A percentile compares a stretch with the other conserved stretches of the same genome.
phyloP scores from a whole-genome alignment of 148 eudicot species.

The Dianthus caryophyllus region DNA sequence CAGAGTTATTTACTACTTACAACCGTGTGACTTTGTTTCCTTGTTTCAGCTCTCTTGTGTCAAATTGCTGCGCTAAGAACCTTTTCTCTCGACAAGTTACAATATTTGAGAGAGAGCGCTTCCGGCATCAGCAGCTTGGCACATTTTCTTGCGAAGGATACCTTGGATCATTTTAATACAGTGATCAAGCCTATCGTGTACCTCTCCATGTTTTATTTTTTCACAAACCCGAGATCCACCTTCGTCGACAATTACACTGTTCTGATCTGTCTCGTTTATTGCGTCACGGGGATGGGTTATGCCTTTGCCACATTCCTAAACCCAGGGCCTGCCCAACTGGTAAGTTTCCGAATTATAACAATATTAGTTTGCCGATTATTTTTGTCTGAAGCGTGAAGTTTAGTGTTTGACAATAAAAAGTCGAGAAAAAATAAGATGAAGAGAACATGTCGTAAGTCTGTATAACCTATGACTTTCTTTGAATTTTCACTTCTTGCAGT shows the following conservation, averaged over 20 bases:
- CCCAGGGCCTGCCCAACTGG: slow-evolving; percentile 93
- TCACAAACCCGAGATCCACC: slow-evolving; percentile 84
- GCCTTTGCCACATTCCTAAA: slow-evolving; percentile 73
- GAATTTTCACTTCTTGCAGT: slow-evolving; percentile 34
- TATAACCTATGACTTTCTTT: slow-evolving; percentile 11
- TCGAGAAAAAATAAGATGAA: too few species aligned
- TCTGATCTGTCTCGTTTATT: slow-evolving; percentile 74
- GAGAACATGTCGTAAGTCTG: slow-evolving; percentile 1
- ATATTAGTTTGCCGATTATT: too few species aligned
- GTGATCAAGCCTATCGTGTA: slow-evolving; percentile 74
- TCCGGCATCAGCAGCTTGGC: slow-evolving; percentile 96
- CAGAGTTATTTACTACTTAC: too few species aligned
- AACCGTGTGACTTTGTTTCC: background rate
- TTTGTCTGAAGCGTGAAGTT: background rate
- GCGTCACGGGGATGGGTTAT: slow-evolving; percentile 93
- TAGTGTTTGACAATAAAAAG: too few species aligned
- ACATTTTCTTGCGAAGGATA: slow-evolving; percentile 84
- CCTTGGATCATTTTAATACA: slow-evolving; percentile 74
- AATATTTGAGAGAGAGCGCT: slow-evolving; percentile 85
- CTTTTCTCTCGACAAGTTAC: slow-evolving; percentile 81
- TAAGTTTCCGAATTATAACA: slow-evolving; percentile 26
- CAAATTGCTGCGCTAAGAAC: slow-evolving; percentile 86
- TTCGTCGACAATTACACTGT: slow-evolving; percentile 70
- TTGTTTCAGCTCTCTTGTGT: slow-evolving; percentile 81
- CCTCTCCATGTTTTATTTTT: slow-evolving; percentile 88